Base-by-base conservation (phyloP, 441 rosid genomes). In the Arabidopsis hybrid region DNA sequence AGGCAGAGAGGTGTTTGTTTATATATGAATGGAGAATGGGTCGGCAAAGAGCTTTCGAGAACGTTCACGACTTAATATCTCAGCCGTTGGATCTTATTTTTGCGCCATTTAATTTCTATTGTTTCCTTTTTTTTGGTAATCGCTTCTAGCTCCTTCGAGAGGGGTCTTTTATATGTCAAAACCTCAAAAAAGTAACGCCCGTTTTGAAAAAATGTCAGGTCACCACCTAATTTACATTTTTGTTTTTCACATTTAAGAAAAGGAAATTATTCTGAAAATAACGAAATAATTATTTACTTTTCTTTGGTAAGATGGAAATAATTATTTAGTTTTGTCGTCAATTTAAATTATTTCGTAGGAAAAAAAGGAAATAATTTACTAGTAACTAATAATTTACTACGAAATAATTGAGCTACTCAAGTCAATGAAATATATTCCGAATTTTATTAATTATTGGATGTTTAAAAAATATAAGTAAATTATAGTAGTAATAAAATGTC, bases 81-180 rank as follows among this genome's bases (percentile, higher is more conserved):
- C 52, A 77, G 73, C 80, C 80, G 59, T 66, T 45, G 65, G 80
- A 71, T 77, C 58, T 57, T 40, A 3, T 31, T 45, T 62, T 7
- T 59, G 21, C 50, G 9, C 42, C 65, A 4, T 60, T 40, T 1
- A 34, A 3, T 53, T 39, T 29, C n/a, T 32, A 1, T 4, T 7
- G 12, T 59, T 65, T 57, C n/a, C 40, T 26, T 62, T 29, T 11
- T 4, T 26, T 29, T 0, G 34, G 8, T 35, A 6, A 52, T 39
- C 7, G 62, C 0, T 71, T 77, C 80, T 71, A 56, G 77, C 77
- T 65, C 66, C 67, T 76, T 76, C 80, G 7, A 64, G 80, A 76
- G 14, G 0, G 7, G 39, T 76, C 71, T 57, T 70, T 34, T 29
- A 45, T 8, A 29, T 68, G 56, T 38, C 60, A 32, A 60, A 71